Conservation (phyloP, 768 basidiomycete species). For the Leccinum barrowsii region DNA sequence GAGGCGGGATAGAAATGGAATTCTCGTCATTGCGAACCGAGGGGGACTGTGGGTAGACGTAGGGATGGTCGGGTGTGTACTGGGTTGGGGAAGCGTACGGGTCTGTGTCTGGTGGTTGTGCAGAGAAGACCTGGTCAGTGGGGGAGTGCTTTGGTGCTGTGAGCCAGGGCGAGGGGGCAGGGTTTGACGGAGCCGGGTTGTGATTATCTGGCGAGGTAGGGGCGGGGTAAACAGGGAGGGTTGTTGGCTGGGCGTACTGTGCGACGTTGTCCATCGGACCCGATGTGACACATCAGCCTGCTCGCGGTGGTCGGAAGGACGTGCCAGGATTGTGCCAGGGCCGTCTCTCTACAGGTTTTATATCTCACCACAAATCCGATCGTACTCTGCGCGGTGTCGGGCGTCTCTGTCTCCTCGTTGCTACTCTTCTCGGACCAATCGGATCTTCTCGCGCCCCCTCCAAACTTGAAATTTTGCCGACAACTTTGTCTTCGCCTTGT, state of each 20-base stretch:
- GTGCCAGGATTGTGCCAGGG: slow-evolving; percentile 28
- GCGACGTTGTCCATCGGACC: slow-evolving; percentile 36
- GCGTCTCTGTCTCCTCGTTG: slow-evolving; percentile 21
- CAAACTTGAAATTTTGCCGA: slow-evolving; percentile 11
- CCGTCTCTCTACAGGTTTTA: slow-evolving; percentile 29
- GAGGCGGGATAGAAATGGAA: slow-evolving; percentile 31
- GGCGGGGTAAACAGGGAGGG: slow-evolving; percentile 32
- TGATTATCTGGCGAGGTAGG: slow-evolving; percentile 29
- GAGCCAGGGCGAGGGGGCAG: slow-evolving; percentile 26
- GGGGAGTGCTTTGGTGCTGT: slow-evolving; percentile 5
- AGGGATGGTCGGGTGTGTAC: slow-evolving; percentile 27
- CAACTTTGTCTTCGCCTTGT: slow-evolving; percentile 13
- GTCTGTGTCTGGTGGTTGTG: slow-evolving; percentile 29
- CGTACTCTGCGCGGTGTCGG: slow-evolving; percentile 14
- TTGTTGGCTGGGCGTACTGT: slow-evolving; percentile 25
- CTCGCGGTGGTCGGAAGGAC: slow-evolving; percentile 28
- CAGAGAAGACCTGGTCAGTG: slow-evolving; percentile 29
- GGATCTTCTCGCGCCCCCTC: neutral
- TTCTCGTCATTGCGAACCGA: slow-evolving; percentile 28
- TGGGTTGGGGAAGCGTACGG: slow-evolving; percentile 26
- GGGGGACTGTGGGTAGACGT: slow-evolving; percentile 29
- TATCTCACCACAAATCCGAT: slow-evolving; percentile 20
- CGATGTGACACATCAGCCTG: slow-evolving; percentile 34
- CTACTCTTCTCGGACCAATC: slow-evolving; percentile 6
- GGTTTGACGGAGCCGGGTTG: slow-evolving; percentile 17